Base-by-base conservation (phyloP, 106 monocot genomes). In the Vanilla planifolia region DNA sequence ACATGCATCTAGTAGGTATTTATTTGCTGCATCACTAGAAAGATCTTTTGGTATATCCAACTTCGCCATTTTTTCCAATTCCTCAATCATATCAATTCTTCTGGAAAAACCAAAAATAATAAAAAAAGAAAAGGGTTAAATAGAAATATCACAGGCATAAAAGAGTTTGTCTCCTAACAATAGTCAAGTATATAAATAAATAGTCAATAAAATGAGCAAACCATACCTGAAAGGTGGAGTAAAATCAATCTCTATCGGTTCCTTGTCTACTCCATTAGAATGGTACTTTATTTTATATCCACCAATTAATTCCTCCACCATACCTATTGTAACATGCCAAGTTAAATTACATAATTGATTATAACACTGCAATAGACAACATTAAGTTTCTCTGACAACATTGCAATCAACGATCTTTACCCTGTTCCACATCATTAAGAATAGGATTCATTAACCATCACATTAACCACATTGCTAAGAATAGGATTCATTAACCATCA, bases 231-330 rank as follows among this genome's bases (percentile, higher is more conserved):
- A 95, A 11, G 95, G 95, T 26, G 95, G 95, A 51, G 95, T 85
- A 57, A 94, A 94, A 70, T 94, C 93, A 67, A 95, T 95, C 65
- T 95, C 90, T 55, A 95, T 75, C 13, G 89, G 95, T 41, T 90
- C 90, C 20, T 74, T 86, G 60, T 86, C 79, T 20, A 80, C 65
- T 2, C 95, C 95, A 74, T 87, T 81, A 15, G 95, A 72, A 81
- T 90, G 90, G 28, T 86, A 95, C 70, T 74, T 80, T 64, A 95
- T 84, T 62, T 87, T 95, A 55, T 95, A 95, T 21, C 90, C 83
- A 67, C 95, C 95, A 1, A 90, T 95, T 50, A 95, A 44, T 61
- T 90, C 80, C 71, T 84, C 90, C 20, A 84, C 86, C 89, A 95
- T 90, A 63, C 95, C 95, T 95, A 61, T n/a, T n/a, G n/a, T n/a